These are phyloP conservation scores for Aspergillus arachidicola DNA, from an alignment of 2,329 filamentous ascomycete genomes.

Conservation along the genomic window DNA sequence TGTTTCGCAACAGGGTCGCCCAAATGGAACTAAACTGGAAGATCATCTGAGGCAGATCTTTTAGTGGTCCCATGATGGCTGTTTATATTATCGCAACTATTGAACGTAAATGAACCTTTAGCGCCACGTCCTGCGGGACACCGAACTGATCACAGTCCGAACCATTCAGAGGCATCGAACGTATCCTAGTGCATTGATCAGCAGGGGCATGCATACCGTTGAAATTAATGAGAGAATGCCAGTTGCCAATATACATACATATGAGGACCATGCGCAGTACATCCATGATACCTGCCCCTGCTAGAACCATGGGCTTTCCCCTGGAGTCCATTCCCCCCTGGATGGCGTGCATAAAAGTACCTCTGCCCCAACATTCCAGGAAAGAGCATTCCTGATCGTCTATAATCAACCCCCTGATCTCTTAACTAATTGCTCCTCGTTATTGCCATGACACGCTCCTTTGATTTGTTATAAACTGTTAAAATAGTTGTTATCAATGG, in stretches of 20 bases:
- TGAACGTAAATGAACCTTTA: not conserved
- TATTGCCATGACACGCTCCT: not conserved
- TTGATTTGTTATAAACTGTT: not conserved
- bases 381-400: conserved; percentile 6
- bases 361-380: conserved; percentile 7
- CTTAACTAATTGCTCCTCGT: not conserved
- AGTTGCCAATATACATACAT: not conserved
- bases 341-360: not conserved
- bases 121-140: not conserved
- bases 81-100: not conserved
- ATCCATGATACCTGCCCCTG: too few relatives aligned
- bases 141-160: not conserved
- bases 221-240: not conserved
- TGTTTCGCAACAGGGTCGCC: not conserved
- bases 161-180: not conserved
- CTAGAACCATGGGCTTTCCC: not conserved
- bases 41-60: not conserved
- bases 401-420: not conserved
- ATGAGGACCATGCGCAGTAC: not conserved
- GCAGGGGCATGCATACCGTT: not conserved
- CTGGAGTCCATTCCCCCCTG: not conserved
- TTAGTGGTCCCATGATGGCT: not conserved
- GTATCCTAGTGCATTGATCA: not conserved
- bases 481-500: not conserved
- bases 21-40: not conserved